Conservation (phyloP, 1,139 yeast genomes). For the Scheffersomyces segobiensis region DNA sequence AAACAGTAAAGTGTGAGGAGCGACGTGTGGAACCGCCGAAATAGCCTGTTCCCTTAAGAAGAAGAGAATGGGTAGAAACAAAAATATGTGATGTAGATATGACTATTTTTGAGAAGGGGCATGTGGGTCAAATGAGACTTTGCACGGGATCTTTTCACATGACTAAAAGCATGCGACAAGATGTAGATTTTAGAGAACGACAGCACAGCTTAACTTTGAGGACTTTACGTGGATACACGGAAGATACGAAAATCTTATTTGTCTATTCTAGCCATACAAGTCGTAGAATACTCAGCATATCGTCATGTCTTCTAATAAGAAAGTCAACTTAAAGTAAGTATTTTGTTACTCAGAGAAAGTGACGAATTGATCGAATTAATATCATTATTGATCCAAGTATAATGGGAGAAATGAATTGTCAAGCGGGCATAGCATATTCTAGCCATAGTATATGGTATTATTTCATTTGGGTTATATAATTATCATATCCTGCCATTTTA, state of each 20-base stretch:
- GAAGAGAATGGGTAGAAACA: neutral
- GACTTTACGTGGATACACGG: too few species aligned
- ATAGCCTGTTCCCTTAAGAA: neutral
- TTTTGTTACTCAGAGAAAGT: neutral
- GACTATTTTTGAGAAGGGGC: neutral
- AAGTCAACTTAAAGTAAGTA: slow-evolving; percentile 32
- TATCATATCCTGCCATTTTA: neutral
- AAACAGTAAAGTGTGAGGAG: neutral
- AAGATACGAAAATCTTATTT: too few species aligned
- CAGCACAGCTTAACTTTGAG: neutral
- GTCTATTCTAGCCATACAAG: too few species aligned
- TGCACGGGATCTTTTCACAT: neutral
- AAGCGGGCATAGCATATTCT: neutral
- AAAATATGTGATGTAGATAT: neutral
- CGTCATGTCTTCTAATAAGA: slow-evolving; percentile 20
- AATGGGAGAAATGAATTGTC: neutral
- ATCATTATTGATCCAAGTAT: too few species aligned
- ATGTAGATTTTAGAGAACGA: neutral
- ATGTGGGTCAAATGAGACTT: neutral
- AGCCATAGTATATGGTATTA: too few species aligned
- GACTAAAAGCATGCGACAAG: neutral
- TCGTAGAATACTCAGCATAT: neutral
- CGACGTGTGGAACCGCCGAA: neutral
- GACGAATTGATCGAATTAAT: neutral
- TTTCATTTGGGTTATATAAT: too few species aligned